These are phyloP conservation scores for Rhodomyrtus tomentosa DNA, from an alignment of 345 rosid species.

Conservation along the genomic window DNA sequence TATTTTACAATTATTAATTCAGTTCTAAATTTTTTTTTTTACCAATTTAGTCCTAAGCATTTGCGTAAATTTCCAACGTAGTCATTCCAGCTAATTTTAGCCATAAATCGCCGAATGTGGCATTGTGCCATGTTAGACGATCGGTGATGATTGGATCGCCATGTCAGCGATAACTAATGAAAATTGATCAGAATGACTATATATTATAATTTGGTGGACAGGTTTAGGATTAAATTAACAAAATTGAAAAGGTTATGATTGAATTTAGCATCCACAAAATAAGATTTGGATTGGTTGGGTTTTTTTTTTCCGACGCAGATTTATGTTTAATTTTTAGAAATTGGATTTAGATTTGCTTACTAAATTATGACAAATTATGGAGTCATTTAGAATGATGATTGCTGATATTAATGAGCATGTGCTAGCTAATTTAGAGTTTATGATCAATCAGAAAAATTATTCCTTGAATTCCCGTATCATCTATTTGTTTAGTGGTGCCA, in stretches of 20 bases:
- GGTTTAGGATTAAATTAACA: neutral
- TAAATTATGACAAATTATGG: neutral
- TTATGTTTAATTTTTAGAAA: neutral
- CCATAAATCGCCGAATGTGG: accelerated
- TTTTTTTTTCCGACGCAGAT: neutral
- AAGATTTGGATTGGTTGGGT: neutral
- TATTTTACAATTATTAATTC: neutral
- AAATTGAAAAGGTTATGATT: neutral
- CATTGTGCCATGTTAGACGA: neutral
- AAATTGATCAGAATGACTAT: accelerated
- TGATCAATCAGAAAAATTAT: neutral
- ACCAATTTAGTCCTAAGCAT: neutral
- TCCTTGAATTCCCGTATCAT: neutral
- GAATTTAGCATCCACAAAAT: accelerated
- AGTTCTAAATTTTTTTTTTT: neutral
- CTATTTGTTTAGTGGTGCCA: neutral
- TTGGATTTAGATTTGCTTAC: neutral
- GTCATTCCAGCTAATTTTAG: accelerated
- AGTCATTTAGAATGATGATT: neutral
- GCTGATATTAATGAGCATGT: neutral
- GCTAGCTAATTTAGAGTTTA: neutral
- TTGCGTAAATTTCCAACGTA: accelerated
- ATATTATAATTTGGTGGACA: neutral
- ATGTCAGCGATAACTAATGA: neutral
- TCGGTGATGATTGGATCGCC: too few relatives aligned